Conservation (phyloP, 164 flowering plant species). For the Annona squamosa region DNA sequence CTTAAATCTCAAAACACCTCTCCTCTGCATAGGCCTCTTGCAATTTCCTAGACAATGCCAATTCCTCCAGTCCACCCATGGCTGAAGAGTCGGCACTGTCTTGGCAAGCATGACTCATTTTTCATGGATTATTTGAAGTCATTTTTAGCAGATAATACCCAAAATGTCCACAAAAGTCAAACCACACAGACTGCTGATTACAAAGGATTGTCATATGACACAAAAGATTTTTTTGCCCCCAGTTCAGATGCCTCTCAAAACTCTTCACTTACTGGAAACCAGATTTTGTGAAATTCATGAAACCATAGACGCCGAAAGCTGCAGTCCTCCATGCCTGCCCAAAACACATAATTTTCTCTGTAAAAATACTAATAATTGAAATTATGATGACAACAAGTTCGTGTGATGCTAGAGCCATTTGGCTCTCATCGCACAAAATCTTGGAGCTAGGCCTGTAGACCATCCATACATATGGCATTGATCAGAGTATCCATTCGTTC, state of each 20-base stretch:
- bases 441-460: not conserved
- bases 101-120: not conserved
- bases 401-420: not conserved
- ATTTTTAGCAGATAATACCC: not conserved
- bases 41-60: too few relatives aligned
- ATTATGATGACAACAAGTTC: not conserved
- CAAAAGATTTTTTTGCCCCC: not conserved
- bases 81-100: not conserved
- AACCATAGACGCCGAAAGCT: constrained; percentile 79
- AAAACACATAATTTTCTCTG: not conserved
- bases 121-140: not conserved
- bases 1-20: too few relatives aligned
- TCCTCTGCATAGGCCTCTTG: too few relatives aligned
- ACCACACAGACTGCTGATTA: not conserved
- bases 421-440: not conserved
- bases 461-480: not conserved
- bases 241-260: not conserved
- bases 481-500: not conserved
- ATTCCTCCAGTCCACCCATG: not conserved
- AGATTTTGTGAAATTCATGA: constrained; percentile 71
- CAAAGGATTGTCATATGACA: not conserved
- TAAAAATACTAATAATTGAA: not conserved
- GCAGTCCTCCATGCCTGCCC: constrained; percentile 73
- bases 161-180: not conserved
- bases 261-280: constrained; percentile 55